Conservation (phyloP, 1,284 basidiomycete genomes). For the Stereum hirsutum region DNA sequence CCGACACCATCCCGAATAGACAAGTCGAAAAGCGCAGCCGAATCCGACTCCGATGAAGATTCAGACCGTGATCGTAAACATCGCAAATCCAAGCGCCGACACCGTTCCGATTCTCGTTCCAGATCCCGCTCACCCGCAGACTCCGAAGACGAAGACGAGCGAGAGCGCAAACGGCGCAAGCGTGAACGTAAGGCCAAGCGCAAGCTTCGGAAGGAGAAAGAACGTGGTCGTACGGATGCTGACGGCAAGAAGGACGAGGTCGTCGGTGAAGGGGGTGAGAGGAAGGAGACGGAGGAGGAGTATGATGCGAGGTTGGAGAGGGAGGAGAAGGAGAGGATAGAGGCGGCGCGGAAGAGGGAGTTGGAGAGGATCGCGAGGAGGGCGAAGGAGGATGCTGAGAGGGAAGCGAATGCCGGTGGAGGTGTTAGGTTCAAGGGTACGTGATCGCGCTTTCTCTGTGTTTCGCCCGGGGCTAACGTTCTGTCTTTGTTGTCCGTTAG, state of each 20-base stretch:
- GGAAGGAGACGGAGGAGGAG: slow-evolving; percentile 48
- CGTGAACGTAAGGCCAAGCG: slow-evolving; percentile 12
- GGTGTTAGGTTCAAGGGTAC: slow-evolving; percentile 58
- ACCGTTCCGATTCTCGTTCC: slow-evolving; percentile 21
- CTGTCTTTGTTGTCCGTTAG: slow-evolving; percentile 18
- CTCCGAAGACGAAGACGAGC: too few species aligned
- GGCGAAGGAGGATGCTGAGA: slow-evolving; percentile 25
- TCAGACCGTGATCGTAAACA: slow-evolving; percentile 14
- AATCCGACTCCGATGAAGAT: slow-evolving; percentile 13
- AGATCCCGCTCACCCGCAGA: slow-evolving; percentile 4
- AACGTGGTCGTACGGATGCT: background rate
- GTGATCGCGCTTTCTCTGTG: slow-evolving; percentile 6
- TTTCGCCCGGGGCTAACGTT: background rate
- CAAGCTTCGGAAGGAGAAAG: slow-evolving; percentile 7
- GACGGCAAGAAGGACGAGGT: background rate
- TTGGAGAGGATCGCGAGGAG: slow-evolving; percentile 38
- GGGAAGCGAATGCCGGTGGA: slow-evolving; percentile 19
- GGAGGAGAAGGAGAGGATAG: slow-evolving; percentile 57
- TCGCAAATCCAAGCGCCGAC: slow-evolving; percentile 23
- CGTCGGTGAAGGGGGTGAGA: slow-evolving; percentile 21
- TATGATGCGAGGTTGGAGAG: slow-evolving; percentile 64
- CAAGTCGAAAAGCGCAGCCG: slow-evolving; percentile 12
- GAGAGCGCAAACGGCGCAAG: slow-evolving; percentile 9
- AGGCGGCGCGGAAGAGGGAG: slow-evolving; percentile 34
- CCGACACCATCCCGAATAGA: slow-evolving; percentile 6